These are phyloP conservation scores for Rhynchosporium secalis DNA, from an alignment of 2,329 filamentous ascomycete species.

Conservation along the genomic window DNA sequence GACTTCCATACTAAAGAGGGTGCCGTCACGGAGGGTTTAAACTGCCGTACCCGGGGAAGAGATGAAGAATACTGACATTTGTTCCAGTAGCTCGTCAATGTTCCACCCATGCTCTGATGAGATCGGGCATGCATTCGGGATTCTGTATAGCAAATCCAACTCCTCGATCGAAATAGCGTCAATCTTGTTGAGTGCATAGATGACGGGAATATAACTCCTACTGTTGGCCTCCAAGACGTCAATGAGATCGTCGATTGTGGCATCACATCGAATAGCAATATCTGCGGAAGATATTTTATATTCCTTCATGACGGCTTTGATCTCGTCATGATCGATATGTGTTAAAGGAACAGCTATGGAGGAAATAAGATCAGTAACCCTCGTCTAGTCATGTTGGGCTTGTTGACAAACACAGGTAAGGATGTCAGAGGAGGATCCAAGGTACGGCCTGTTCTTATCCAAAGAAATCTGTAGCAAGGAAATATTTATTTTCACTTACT, in stretches of 20 bases:
- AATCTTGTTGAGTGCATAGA: slow-evolving; percentile 99
- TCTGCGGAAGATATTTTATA: slow-evolving; percentile 96
- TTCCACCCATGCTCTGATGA: slow-evolving; percentile 99
- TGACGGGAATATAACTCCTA: slow-evolving; percentile 96
- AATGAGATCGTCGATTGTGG: slow-evolving; percentile 95
- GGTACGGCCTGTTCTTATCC: no score
- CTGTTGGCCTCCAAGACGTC: slow-evolving; percentile 93
- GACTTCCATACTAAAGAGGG: slow-evolving; percentile 14
- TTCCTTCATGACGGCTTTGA: slow-evolving; percentile 96
- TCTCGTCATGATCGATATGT: slow-evolving; percentile 93
- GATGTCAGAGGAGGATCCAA: no score
- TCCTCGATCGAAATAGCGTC: slow-evolving; percentile 98
- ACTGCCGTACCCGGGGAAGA: neutral
- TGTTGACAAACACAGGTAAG: no score
- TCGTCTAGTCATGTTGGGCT: no score
- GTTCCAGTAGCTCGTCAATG: slow-evolving; percentile 91
- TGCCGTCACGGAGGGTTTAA: slow-evolving; percentile 14
- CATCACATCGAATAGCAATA: slow-evolving; percentile 96
- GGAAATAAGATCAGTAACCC: no score
- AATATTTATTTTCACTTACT: slow-evolving; percentile 42
- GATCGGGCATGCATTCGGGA: slow-evolving; percentile 95
- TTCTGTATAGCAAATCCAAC: slow-evolving; percentile 91
- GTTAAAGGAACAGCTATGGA: slow-evolving; percentile 68
- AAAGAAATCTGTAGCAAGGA: no score
- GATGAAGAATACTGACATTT: slow-evolving; percentile 62